Evolutionary conservation across 2,329 filamentous ascomycete genomes (phyloP).

Genomic region (Paecilomyces sp.): DNA sequence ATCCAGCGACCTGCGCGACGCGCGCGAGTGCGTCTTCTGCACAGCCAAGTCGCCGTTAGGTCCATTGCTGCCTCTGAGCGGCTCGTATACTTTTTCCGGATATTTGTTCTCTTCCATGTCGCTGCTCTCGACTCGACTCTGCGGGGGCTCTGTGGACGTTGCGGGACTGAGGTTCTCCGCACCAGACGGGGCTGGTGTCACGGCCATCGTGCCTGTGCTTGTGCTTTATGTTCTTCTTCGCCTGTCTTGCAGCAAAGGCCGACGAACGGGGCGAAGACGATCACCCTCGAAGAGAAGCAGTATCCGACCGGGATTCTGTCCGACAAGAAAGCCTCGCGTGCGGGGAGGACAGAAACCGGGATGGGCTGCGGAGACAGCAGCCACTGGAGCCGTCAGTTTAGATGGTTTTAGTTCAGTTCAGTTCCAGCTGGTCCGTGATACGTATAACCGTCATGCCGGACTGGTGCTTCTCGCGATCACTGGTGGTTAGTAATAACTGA

Average conservation of each 20-base stretch:
- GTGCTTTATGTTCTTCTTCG: background rate
- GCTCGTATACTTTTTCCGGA: constrained; percentile 11
- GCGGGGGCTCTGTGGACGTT: background rate
- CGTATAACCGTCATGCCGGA: background rate
- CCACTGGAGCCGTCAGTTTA: background rate
- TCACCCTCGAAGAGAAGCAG: background rate
- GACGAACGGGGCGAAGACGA: background rate
- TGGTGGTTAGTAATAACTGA: too few species aligned
- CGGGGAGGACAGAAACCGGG: background rate
- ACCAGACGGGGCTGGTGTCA: background rate
- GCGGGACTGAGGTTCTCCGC: background rate
- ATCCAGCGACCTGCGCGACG: constrained; percentile 19
- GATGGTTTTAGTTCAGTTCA: background rate
- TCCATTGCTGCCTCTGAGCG: constrained; percentile 15
- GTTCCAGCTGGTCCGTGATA: background rate
- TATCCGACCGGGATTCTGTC: background rate
- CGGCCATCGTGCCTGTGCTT: background rate
- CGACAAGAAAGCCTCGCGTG: background rate
- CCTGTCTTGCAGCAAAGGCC: background rate
- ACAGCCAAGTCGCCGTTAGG: constrained; percentile 5
- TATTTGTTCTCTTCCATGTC: constrained; percentile 1
- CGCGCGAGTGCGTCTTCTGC: constrained; percentile 13
- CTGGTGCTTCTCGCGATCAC: background rate
- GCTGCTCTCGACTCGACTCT: background rate
- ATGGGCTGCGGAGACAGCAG: background rate